These are phyloP conservation scores for Pleurotus platypus DNA, from an alignment of 768 basidiomycete species.

Conservation along the genomic window DNA sequence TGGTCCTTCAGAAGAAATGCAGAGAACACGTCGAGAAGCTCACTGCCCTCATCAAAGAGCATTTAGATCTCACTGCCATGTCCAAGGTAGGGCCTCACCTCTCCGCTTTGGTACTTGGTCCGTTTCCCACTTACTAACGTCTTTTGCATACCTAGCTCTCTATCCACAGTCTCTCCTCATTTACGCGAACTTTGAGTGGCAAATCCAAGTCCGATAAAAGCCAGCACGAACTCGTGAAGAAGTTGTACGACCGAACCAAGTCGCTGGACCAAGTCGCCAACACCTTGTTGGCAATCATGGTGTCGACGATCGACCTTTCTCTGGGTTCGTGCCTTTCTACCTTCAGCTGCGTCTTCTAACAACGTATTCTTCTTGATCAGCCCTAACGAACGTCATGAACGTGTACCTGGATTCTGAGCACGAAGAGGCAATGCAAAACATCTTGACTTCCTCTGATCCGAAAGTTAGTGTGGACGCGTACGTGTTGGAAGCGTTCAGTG, in stretches of 20 bases:
- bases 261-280: slow-evolving; percentile 64
- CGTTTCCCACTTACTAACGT: no score
- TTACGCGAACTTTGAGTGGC: slow-evolving; percentile 43
- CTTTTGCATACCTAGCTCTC: slow-evolving; percentile 23
- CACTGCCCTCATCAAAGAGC: slow-evolving; percentile 49
- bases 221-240: slow-evolving; percentile 46
- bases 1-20: slow-evolving; percentile 51
- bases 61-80: slow-evolving; percentile 36
- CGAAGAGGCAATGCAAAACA: slow-evolving; percentile 30
- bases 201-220: slow-evolving; percentile 37
- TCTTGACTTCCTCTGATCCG: slow-evolving; percentile 26
- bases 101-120: no score
- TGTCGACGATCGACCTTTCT: slow-evolving; percentile 66
- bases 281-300: slow-evolving; percentile 66
- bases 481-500: slow-evolving; percentile 67
- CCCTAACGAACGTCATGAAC: slow-evolving; percentile 63
- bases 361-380: slow-evolving; percentile 27
- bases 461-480: slow-evolving; percentile 47
- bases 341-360: not conserved
- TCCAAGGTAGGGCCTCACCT: slow-evolving; percentile 33
- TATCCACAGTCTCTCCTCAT: slow-evolving; percentile 36
- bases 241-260: slow-evolving; percentile 52
- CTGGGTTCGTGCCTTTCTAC: slow-evolving; percentile 41
- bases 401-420: slow-evolving; percentile 55
- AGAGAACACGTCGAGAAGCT: slow-evolving; percentile 51